These are phyloP conservation scores for Moricandia moricandioides DNA, from an alignment of 345 rosid species.

Conservation along the genomic window DNA sequence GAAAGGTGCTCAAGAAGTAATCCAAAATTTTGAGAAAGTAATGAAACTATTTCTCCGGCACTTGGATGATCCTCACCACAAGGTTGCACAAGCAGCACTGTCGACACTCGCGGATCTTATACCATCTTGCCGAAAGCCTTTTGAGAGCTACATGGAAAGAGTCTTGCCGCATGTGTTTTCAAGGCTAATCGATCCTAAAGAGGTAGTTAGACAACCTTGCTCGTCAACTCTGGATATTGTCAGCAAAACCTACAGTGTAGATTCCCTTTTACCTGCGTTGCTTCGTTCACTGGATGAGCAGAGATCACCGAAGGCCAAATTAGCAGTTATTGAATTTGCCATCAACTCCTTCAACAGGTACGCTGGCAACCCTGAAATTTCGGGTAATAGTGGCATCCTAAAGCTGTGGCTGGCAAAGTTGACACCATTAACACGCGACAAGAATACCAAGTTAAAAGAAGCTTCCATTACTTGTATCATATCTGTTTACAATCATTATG, in stretches of 20 bases:
- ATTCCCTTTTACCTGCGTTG: constrained; percentile 89
- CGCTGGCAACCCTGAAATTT: constrained; percentile 71
- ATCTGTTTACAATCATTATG: constrained; percentile 86
- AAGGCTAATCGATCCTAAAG: constrained; percentile 93
- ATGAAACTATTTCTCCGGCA: constrained; percentile 98
- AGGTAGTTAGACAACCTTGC: constrained; percentile 94
- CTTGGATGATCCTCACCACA: constrained; percentile 98
- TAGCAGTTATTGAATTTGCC: constrained; percentile 95
- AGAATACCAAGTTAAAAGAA: constrained; percentile 92
- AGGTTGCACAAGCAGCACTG: constrained; percentile 99
- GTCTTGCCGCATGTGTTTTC: constrained; percentile 97
- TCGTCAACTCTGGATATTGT: constrained; percentile 89
- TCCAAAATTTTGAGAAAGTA: constrained; percentile 93
- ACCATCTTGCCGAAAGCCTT: constrained; percentile 94
- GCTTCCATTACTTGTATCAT: constrained; percentile 90
- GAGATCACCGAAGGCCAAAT: constrained; percentile 95
- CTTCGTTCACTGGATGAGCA: constrained; percentile 98
- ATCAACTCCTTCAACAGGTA: constrained; percentile 87
- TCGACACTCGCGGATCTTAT: constrained; percentile 92
- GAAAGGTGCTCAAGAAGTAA: constrained; percentile 89
- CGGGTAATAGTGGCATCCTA: constrained; percentile 78
- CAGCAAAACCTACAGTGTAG: constrained; percentile 85
- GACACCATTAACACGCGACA: constrained; percentile 79
- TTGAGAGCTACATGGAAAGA: constrained; percentile 97
- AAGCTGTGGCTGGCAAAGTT: constrained; percentile 95